phyloP scores from a whole-genome alignment of 108 stramenopile species.

The Discostella pseudostelligera region DNA sequence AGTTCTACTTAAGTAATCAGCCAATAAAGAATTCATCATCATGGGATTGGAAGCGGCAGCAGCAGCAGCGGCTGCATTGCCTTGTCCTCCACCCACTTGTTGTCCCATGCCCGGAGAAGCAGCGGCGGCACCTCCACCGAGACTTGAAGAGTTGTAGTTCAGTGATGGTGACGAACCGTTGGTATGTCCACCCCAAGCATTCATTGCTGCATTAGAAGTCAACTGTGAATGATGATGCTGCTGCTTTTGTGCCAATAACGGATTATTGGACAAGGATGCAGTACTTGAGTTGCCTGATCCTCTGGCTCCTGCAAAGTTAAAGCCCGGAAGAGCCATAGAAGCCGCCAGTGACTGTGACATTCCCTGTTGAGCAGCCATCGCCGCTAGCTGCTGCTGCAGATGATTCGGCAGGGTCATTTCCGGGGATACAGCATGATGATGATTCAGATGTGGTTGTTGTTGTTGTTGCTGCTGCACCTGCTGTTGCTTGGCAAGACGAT shows the following conservation, averaged over 20 bases:
- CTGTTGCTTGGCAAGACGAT: conserved; percentile 13
- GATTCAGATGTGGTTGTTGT: neutral
- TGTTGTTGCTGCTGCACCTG: neutral
- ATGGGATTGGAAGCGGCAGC: neutral
- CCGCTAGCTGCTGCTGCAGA: too few relatives aligned
- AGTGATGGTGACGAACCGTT: neutral
- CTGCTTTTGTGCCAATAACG: neutral
- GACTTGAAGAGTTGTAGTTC: neutral
- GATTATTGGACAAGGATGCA: neutral
- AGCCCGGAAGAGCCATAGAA: neutral
- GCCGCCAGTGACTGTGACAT: neutral
- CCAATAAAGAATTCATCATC: conserved; percentile 5
- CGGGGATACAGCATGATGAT: too few relatives aligned
- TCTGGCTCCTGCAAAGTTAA: neutral
- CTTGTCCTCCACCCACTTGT: conserved; percentile 4
- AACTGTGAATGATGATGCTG: neutral
- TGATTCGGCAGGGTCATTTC: too few relatives aligned
- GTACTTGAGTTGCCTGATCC: neutral
- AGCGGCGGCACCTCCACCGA: neutral
- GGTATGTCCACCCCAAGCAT: neutral
- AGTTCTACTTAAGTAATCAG: conserved; percentile 9
- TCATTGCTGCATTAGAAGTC: neutral
- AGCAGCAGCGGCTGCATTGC: neutral
- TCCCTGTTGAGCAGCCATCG: neutral
- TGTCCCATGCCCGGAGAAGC: neutral